Evolutionary conservation across 305 asterid genomes (phyloP), one percentile per base, ranked within the genome.

Genomic region (Rubia tinctorum): DNA sequence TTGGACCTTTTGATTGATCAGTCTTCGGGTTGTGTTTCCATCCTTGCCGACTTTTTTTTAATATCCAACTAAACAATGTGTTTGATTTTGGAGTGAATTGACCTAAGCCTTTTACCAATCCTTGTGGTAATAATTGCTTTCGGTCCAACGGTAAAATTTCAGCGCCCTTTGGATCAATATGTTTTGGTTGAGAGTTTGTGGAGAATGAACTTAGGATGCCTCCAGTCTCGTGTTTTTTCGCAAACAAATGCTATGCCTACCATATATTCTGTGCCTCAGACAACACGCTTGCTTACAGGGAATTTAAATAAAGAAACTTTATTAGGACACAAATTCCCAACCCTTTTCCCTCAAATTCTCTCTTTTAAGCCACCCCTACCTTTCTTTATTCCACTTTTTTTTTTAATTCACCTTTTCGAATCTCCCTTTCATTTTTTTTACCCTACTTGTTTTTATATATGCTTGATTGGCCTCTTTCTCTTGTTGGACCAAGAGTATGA

Each of bases 291-390:
- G 63, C 63, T 58, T 23, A 58, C 63, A 58, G 13, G 70, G 68
- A 49, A 62, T 74, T 61, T 75, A 64, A 60, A 22, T 71, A 72
- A 80, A 83, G 84, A 75, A 76, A 66, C 75, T 77, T 69, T 72
- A 63, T 51, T 23, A 30, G 44, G 77, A 77, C 82, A 71, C 82
- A 75, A 80, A 73, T 77, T 80, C 71, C 82, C 42, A 80, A 77
- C 80, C 76, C 80, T 47, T 79, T 79, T 79, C 72, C 81, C 71
- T 76, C 77, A 76, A 79, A 73, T 79, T 73, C 83, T 70, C 70
- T 68, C 83, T 73, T 74, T 67, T 65, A 59, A 73, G n/a, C 65
- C 34, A 9, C 43, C 39, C 65, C 69, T 55, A 27, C 65, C 69
- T 13, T 30, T 40, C n/a, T 45, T 40, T 73, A 66, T 79, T 69